phyloP scores from a whole-genome alignment of 176 grass and related monocot genomes.

The Stipa capillata region DNA sequence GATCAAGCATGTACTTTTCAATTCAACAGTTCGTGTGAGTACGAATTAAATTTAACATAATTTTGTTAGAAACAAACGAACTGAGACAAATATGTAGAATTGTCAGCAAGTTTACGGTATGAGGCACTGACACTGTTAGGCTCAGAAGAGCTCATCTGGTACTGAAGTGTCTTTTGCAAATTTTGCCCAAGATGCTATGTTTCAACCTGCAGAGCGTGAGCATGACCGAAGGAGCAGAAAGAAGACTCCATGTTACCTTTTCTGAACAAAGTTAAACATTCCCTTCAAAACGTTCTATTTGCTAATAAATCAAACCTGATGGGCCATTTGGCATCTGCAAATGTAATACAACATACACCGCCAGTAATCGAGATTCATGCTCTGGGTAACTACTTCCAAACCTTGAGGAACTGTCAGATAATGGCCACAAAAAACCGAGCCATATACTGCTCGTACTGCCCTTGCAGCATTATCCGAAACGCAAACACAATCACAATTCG shows the following conservation, averaged over 20 bases:
- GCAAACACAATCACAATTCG: not conserved
- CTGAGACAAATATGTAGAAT: not conserved
- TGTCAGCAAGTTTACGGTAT: not conserved
- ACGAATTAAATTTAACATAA: not conserved
- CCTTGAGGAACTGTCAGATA: not conserved
- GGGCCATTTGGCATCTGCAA: not conserved
- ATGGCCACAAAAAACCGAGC: not conserved
- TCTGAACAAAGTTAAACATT: not conserved
- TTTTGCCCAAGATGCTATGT: not conserved
- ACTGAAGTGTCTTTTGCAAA: not conserved
- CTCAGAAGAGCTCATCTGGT: not conserved
- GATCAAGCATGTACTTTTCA: not conserved
- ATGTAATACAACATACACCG: not conserved
- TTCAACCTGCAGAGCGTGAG: not conserved
- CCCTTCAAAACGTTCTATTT: not conserved
- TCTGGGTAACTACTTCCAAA: not conserved
- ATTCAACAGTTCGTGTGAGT: not conserved
- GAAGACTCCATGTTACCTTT: not conserved
- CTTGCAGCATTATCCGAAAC: not conserved
- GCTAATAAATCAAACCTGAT: not conserved
- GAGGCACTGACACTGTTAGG: not conserved
- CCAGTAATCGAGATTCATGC: not conserved
- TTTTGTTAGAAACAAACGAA: not conserved
- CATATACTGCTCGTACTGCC: too few relatives aligned
- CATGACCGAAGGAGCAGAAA: not conserved